phyloP scores from a whole-genome alignment of 2,329 filamentous ascomycete genomes.

The Aquanectria penicillioides region DNA sequence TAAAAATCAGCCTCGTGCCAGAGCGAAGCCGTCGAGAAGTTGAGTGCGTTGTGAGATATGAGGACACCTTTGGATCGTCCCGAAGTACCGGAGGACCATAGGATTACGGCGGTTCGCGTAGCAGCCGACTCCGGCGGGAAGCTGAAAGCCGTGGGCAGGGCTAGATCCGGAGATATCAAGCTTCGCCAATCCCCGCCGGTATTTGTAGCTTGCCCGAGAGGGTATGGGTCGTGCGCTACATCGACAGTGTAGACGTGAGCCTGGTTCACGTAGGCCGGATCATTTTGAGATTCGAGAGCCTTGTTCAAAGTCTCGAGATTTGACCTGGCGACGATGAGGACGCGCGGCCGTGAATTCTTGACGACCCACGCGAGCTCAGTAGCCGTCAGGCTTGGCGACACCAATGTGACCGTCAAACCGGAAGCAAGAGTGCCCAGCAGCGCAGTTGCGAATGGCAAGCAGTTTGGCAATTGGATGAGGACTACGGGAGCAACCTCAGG shows the following conservation, averaged over 20 bases:
- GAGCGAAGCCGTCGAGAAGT: slow-evolving; percentile 65
- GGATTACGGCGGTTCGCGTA: slow-evolving; percentile 67
- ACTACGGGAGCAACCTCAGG: slow-evolving; percentile 54
- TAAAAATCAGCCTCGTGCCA: slow-evolving; percentile 61
- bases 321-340: slow-evolving; percentile 48
- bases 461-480: slow-evolving; percentile 55
- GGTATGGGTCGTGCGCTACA: slow-evolving; percentile 47
- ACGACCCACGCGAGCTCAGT: slow-evolving; percentile 54
- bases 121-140: slow-evolving; percentile 44
- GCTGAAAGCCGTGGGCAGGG: slow-evolving; percentile 57
- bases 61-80: slow-evolving; percentile 80
- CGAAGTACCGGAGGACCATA: slow-evolving; percentile 70
- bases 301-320: slow-evolving; percentile 46
- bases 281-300: slow-evolving; percentile 47
- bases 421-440: slow-evolving; percentile 51
- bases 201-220: slow-evolving; percentile 24
- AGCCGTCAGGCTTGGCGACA: slow-evolving; percentile 51
- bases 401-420: slow-evolving; percentile 52
- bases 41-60: slow-evolving; percentile 73
- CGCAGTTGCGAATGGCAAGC: slow-evolving; percentile 49
- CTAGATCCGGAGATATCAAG: slow-evolving; percentile 61
- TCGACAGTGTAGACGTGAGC: slow-evolving; percentile 71
- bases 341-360: slow-evolving; percentile 51
- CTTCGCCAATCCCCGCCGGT: slow-evolving; percentile 65
- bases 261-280: slow-evolving; percentile 43